Evolutionary conservation across 331 rosid species (phyloP).

Genomic region (Dryas integrifolia): DNA sequence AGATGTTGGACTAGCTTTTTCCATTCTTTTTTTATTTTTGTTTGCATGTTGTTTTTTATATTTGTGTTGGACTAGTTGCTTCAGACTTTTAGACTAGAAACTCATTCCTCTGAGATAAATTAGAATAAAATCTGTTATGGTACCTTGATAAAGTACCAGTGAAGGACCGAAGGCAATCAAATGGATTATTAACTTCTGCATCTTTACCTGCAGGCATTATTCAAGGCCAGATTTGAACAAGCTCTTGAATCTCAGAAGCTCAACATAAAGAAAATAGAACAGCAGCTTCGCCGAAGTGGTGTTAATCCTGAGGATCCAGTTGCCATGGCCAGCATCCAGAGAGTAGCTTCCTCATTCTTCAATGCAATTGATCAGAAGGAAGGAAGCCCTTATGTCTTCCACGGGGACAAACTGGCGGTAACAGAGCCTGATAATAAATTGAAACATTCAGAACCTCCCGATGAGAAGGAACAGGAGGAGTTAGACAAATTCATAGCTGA

Average conservation of each 20-base stretch:
- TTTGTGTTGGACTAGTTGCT: conserved; percentile 1
- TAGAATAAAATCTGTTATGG: background rate
- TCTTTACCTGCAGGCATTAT: conserved; percentile 66
- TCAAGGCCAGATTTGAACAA: conserved; percentile 99
- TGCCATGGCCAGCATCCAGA: conserved; percentile 93
- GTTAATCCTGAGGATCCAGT: conserved; percentile 95
- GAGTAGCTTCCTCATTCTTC: conserved; percentile 93
- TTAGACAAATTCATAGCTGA: conserved; percentile 85
- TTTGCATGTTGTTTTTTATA: too few species aligned
- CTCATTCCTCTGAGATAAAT: background rate
- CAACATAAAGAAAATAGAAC: conserved; percentile 88
- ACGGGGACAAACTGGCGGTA: conserved; percentile 41
- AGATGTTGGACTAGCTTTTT: background rate
- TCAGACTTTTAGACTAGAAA: background rate
- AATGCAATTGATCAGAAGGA: conserved; percentile 92
- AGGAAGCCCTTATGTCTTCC: conserved; percentile 85
- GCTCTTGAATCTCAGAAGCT: conserved; percentile 97
- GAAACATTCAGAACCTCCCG: conserved; percentile 54
- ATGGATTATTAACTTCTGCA: conserved; percentile 5
- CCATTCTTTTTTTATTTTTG: too few species aligned
- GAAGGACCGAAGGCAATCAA: background rate
- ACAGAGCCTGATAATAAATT: conserved; percentile 37
- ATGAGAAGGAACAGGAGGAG: conserved; percentile 82
- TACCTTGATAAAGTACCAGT: background rate
- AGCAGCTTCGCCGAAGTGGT: conserved; percentile 86